phyloP scores from a whole-genome alignment of 2,329 filamentous ascomycete species.

The Colletotrichum lini region DNA sequence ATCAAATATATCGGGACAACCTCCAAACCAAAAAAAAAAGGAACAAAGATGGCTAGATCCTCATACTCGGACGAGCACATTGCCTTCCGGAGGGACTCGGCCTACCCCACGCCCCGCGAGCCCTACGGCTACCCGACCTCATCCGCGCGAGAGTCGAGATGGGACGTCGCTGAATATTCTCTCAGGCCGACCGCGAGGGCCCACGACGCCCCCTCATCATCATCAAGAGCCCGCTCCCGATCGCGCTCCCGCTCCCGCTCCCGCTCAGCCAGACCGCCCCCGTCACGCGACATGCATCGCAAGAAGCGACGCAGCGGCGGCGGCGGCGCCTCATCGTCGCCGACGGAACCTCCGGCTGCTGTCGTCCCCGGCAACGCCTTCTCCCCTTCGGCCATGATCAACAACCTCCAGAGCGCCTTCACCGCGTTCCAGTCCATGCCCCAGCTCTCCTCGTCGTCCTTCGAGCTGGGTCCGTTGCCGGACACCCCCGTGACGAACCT shows the following conservation, averaged over 20 bases:
- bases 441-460: constrained; percentile 27
- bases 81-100: constrained; percentile 5
- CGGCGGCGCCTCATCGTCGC: not conserved
- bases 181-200: constrained; percentile 28
- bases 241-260: constrained; percentile 30
- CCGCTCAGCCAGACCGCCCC: constrained; percentile 13
- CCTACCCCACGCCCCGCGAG: constrained; percentile 16
- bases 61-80: constrained; percentile 25
- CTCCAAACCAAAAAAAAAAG: not conserved
- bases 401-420: constrained; percentile 34
- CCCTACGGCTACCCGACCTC: constrained; percentile 25
- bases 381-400: constrained; percentile 25
- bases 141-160: constrained; percentile 28
- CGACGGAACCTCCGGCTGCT: constrained; percentile 3
- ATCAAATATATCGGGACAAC: not conserved
- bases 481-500: constrained; percentile 40
- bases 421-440: constrained; percentile 32
- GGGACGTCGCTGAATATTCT: constrained; percentile 29
- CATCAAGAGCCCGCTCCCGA: constrained; percentile 28
- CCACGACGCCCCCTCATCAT: constrained; percentile 22
- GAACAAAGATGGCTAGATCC: constrained; percentile 20
- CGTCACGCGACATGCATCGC: constrained; percentile 28
- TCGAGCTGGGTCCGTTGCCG: constrained; percentile 29
- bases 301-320: constrained; percentile 27
- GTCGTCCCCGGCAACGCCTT: constrained; percentile 2